Base-by-base conservation (phyloP, 1,284 basidiomycete species). In the Ustilago bromivora region DNA sequence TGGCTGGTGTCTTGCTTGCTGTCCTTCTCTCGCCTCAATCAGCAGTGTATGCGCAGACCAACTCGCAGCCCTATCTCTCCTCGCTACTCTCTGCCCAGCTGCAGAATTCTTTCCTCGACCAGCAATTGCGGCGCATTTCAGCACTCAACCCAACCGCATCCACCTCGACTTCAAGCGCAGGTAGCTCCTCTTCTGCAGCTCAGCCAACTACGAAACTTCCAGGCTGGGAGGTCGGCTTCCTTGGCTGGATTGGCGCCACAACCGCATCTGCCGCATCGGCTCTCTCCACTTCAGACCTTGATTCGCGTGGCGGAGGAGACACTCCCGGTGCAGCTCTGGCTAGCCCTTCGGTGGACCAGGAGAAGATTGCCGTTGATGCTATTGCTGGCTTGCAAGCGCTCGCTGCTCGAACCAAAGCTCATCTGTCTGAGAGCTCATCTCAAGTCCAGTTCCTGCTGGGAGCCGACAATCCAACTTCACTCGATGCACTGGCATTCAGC, bases 401-500 rank as follows among this genome's bases (percentile, higher is more conserved):
- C 8, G 71, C 65, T 28, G 62, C 54, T 11, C 53, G 76, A 17
- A 72, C 71, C 7, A 56, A 74, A 23, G 51, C 51, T 10, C 61
- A 73, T 28, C 53, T 73, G 28, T 66, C 55, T 13, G 34, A 57
- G 15, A 57, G 15, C 19, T 46, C 43, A 10, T 8, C 35, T 5
- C 52, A 68, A 40, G 11, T 53, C 31, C 67, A 59, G 23, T 66
- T 55, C 46, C 32, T 78, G 4, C 52, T 74, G 10, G 56, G 55
- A 28, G 67, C 71, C 3, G 38, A 57, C 10, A 51, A 41, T 12
- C 71, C 78, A 11, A 71, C 71, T 0, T 60, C 65, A 34, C 61
- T 82, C 12, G 80, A 82, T 34, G 80, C 80, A 12, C 28, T 78
- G 41, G 66, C 73, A 9, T 80, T 82, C 59, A 71, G 78, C 54